Percentiles rank a stretch among this genome's conserved stretches.
These are phyloP conservation scores for Diaporthe destruens DNA, from an alignment of 2,329 filamentous ascomycete genomes.

Conservation along the genomic window DNA sequence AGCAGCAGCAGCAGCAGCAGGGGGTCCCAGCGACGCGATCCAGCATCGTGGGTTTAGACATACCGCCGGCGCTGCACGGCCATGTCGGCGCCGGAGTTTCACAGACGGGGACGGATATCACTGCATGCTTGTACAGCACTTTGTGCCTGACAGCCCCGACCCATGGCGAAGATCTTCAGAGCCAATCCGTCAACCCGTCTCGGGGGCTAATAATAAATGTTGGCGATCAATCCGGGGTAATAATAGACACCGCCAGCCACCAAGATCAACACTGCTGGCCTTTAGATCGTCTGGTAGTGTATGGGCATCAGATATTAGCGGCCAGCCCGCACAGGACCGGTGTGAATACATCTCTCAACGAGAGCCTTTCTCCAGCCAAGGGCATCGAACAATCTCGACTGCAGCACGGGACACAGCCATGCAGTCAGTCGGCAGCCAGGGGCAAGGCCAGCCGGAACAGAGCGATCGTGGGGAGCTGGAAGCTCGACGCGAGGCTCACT, in stretches of 20 bases:
- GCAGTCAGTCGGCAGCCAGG: neutral
- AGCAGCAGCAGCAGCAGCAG: too few species aligned
- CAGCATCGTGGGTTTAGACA: constrained; percentile 7
- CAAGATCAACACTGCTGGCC: constrained; percentile 4
- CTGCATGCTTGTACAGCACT: constrained; percentile 1
- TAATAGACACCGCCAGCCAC: neutral
- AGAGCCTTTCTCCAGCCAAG: neutral
- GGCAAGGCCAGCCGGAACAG: neutral
- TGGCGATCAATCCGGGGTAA: constrained; percentile 33
- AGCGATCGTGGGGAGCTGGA: neutral
- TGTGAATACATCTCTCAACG: neutral
- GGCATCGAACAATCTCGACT: neutral
- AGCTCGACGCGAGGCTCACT: constrained; percentile 15
- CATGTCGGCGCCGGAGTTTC: constrained; percentile 33
- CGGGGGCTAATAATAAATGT: neutral
- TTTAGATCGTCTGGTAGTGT: neutral
- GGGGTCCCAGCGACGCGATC: neutral
- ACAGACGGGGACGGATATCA: constrained; percentile 6
- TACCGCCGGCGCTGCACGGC: neutral
- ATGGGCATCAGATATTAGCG: constrained; percentile 4
- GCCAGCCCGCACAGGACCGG: neutral
- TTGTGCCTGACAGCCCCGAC: neutral
- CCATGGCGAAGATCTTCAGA: constrained; percentile 7
- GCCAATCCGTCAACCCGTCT: neutral
- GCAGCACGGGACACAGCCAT: neutral